Evolutionary conservation across 768 basidiomycete species (phyloP).

Genomic region (Xanthoconium purpureum): DNA sequence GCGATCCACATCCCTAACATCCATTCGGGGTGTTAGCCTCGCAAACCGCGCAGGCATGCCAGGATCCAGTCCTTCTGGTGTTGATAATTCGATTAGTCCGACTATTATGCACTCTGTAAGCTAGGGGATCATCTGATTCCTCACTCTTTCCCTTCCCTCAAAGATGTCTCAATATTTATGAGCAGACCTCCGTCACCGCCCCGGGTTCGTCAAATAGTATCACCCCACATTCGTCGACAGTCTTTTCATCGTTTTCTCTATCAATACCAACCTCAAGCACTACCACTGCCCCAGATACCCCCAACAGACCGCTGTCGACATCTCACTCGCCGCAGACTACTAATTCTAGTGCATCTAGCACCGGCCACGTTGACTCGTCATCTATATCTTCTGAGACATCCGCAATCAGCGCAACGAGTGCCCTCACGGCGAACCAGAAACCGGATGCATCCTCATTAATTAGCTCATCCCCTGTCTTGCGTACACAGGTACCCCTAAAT

Average conservation of each 20-base stretch:
- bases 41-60: not conserved
- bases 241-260: not conserved
- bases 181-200: not conserved
- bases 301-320: not conserved
- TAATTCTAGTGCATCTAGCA: not conserved
- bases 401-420: not conserved
- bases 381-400: not conserved
- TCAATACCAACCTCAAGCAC: not conserved
- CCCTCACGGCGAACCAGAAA: not conserved
- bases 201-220: not conserved
- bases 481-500: not conserved
- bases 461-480: not conserved
- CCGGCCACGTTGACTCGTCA: not conserved
- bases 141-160: not conserved
- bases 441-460: not conserved
- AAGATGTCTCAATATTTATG: not conserved
- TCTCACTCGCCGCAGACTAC: not conserved
- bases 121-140: too few relatives aligned
- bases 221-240: not conserved
- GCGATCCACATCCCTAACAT: not conserved
- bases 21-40: not conserved
- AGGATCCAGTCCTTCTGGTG: not conserved
- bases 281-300: not conserved
- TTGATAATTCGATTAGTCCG: not conserved
- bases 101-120: not conserved